A percentile compares a stretch with the other conserved stretches of the same genome.
Conservation (phyloP, 305 asterid species). For the Ruellia speciosa region DNA sequence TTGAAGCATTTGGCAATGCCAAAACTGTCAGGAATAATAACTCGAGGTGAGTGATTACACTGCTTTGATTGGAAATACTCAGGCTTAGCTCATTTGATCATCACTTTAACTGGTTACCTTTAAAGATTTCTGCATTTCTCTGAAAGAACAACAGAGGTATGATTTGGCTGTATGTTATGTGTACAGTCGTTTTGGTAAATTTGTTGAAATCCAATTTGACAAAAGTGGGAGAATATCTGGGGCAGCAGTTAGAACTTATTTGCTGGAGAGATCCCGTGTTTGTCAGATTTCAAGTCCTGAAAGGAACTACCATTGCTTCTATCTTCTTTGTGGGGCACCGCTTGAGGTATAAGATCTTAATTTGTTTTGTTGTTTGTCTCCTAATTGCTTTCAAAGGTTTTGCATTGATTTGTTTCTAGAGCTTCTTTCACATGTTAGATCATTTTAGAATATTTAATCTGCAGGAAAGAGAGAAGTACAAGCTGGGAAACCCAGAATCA, state of each 20-base stretch:
- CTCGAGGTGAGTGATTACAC: constrained; percentile 59
- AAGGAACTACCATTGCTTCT: constrained; percentile 98
- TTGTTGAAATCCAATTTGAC: constrained; percentile 98
- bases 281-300: constrained; percentile 95
- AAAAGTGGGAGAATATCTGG: constrained; percentile 97
- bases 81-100: constrained; percentile 15
- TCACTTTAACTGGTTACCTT: neutral
- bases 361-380: constrained; percentile 18
- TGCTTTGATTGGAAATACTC: neutral
- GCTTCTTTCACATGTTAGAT: constrained; percentile 22
- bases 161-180: constrained; percentile 23
- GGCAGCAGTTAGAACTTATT: constrained; percentile 93
- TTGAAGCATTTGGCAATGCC: constrained; percentile 96
- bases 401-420: constrained; percentile 14
- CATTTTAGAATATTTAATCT: constrained; percentile 23
- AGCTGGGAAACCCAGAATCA: constrained; percentile 63
- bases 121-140: constrained; percentile 12
- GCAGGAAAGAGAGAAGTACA: constrained; percentile 83
- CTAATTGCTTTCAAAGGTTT: constrained; percentile 19
- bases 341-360: constrained; percentile 52
- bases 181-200: constrained; percentile 95
- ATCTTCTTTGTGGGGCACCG: constrained; percentile 96
- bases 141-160: constrained; percentile 16
- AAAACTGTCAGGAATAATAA: constrained; percentile 94
- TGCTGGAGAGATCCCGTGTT: constrained; percentile 98